phyloP scores from a whole-genome alignment of 192 early-diverging fungal species.

The Entomortierella parvispora region DNA sequence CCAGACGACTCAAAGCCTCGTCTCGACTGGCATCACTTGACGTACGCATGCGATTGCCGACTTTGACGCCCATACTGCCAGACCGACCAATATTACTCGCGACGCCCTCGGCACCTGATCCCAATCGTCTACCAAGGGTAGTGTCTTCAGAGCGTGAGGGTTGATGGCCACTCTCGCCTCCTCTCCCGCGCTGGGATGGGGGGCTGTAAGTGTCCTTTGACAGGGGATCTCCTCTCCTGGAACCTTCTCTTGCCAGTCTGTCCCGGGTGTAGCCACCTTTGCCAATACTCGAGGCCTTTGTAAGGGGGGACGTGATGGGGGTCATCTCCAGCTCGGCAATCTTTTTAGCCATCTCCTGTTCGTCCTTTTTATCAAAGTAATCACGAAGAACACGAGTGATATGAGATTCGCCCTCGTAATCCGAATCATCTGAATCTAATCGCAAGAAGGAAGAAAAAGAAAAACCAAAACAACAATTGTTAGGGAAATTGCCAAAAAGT shows the following conservation, averaged over 20 bases:
- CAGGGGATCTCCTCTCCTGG: no score
- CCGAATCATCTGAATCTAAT: constrained; percentile 67
- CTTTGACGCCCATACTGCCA: neutral
- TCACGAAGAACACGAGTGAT: constrained; percentile 63
- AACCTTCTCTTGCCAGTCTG: no score
- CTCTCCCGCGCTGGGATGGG: constrained; percentile 6
- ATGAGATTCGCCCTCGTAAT: constrained; percentile 65
- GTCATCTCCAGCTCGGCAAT: constrained; percentile 47
- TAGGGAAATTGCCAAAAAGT: neutral
- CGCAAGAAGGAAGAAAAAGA: constrained; percentile 1
- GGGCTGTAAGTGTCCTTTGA: no score
- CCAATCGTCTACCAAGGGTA: no score
- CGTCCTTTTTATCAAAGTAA: constrained; percentile 60
- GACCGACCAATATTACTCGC: no score
- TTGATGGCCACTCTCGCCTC: constrained; percentile 18
- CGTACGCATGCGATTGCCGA: constrained; percentile 17
- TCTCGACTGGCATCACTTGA: constrained; percentile 45
- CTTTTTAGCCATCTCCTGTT: constrained; percentile 35
- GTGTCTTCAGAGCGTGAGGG: neutral
- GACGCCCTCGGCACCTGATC: no score
- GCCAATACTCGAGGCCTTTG: neutral
- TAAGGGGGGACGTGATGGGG: neutral
- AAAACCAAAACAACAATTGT: neutral
- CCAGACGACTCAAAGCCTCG: constrained; percentile 44
- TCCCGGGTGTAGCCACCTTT: neutral